phyloP scores from a whole-genome alignment of 2,329 filamentous ascomycete species.

The Pseudohalonectria lignicola region DNA sequence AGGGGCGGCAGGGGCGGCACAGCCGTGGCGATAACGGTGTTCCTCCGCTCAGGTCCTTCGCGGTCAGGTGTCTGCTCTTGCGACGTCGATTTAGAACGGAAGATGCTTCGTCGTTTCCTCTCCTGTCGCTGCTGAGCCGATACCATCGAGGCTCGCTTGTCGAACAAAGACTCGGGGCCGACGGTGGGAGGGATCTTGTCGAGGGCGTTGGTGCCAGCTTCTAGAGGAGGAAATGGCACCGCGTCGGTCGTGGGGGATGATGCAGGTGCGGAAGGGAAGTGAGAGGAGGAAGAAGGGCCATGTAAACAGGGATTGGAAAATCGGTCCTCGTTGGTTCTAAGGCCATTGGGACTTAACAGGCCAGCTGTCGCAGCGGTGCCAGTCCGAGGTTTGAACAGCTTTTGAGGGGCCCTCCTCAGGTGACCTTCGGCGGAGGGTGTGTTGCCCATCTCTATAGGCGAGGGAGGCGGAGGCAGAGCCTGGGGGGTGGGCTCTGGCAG shows the following conservation, averaged over 20 bases:
- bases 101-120: conserved; percentile 15
- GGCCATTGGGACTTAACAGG: conserved; percentile 24
- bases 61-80: conserved; percentile 11
- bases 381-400: conserved; percentile 38
- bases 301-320: conserved; percentile 15
- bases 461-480: conserved; percentile 2
- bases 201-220: background rate
- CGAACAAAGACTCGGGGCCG: conserved; percentile 1
- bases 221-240: conserved; percentile 2
- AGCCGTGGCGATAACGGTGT: conserved; percentile 15
- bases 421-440: conserved; percentile 32
- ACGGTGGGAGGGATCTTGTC: background rate
- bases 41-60: conserved; percentile 12
- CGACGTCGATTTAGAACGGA: conserved; percentile 22
- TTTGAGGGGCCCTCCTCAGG: conserved; percentile 27
- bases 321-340: conserved; percentile 17
- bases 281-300: conserved; percentile 13
- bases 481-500: background rate
- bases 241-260: conserved; percentile 5
- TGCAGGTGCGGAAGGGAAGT: conserved; percentile 8
- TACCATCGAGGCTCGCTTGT: conserved; percentile 9
- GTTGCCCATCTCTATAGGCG: conserved; percentile 34
- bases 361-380: conserved; percentile 28
- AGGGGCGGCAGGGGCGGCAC: background rate
- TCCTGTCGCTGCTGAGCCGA: conserved; percentile 2